phyloP scores from a whole-genome alignment of 352 stramenopile genomes.

The Globisporangium spinosum region DNA sequence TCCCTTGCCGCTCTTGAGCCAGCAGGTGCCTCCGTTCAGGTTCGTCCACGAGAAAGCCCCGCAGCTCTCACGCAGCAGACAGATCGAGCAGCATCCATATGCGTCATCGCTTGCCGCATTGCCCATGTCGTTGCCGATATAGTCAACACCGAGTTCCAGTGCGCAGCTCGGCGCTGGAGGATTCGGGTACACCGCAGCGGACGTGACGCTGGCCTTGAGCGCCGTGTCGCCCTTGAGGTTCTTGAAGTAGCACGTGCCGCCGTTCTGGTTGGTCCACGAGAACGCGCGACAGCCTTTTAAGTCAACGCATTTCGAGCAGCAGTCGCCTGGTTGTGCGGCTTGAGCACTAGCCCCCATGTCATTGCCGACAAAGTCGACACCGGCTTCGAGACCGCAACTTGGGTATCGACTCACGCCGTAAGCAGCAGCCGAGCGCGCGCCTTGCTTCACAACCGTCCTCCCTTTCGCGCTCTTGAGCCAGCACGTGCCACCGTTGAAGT shows the following conservation, averaged over 20 bases:
- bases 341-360: constrained; percentile 20
- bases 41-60: constrained; percentile 6
- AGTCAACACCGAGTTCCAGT: background rate
- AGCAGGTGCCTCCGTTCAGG: constrained; percentile 6
- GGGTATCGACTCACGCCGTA: too few species aligned
- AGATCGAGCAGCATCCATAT: background rate
- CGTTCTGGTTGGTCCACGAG: too few species aligned
- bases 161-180: background rate
- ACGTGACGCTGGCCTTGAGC: background rate
- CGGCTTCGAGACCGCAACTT: too few species aligned
- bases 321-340: constrained; percentile 19
- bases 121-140: background rate
- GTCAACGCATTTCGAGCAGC: constrained; percentile 13
- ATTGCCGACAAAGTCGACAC: constrained; percentile 23
- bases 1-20: constrained; percentile 22
- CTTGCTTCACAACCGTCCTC: constrained; percentile 10
- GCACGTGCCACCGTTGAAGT: constrained; percentile 41
- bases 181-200: background rate
- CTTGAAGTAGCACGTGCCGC: background rate
- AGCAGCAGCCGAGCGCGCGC: constrained; percentile 12
- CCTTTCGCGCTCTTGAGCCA: constrained; percentile 38
- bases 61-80: background rate
- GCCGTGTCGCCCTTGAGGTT: background rate
- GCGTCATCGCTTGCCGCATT: background rate
- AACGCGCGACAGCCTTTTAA: too few species aligned